Conservation (phyloP, 192 early-diverging fungal species). For the Coemansia sp. region DNA sequence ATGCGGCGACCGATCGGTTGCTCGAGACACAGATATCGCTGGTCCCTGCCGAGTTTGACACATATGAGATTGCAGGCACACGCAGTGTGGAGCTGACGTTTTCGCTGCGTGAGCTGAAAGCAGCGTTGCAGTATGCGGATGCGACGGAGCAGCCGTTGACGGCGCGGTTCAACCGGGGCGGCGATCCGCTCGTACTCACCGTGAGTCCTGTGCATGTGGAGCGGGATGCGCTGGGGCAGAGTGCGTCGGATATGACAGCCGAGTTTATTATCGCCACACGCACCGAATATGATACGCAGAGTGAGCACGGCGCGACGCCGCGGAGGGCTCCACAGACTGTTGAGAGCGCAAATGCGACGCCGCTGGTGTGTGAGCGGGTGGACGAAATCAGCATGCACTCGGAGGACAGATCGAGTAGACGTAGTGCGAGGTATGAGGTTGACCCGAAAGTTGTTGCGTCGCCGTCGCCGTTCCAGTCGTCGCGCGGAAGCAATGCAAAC, state of each 20-base stretch:
- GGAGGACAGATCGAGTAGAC: neutral
- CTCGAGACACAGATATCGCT: constrained; percentile 46
- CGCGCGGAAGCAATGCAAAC: constrained; percentile 15
- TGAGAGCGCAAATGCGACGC: neutral
- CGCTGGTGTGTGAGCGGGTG: neutral
- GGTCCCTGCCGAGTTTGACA: constrained; percentile 48
- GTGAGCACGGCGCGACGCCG: neutral
- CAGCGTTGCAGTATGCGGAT: constrained; percentile 49
- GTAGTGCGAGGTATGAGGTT: neutral
- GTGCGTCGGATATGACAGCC: constrained; percentile 19
- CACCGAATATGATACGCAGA: constrained; percentile 22
- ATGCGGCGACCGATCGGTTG: constrained; percentile 27
- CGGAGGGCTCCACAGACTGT: neutral
- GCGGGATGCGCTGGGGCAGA: neutral
- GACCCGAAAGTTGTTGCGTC: constrained; percentile 23
- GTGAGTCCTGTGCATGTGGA: constrained; percentile 14
- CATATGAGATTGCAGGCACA: constrained; percentile 22
- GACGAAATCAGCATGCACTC: constrained; percentile 16
- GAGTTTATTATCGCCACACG: constrained; percentile 51
- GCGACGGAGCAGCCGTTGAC: constrained; percentile 39
- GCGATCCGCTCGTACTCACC: constrained; percentile 42
- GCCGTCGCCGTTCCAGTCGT: constrained; percentile 32
- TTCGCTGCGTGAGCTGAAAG: constrained; percentile 48
- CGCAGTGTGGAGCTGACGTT: constrained; percentile 46
- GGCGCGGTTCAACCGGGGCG: constrained; percentile 40